phyloP scores from a whole-genome alignment of 78 protist genomes.

The Dictyostelium capitatum region DNA sequence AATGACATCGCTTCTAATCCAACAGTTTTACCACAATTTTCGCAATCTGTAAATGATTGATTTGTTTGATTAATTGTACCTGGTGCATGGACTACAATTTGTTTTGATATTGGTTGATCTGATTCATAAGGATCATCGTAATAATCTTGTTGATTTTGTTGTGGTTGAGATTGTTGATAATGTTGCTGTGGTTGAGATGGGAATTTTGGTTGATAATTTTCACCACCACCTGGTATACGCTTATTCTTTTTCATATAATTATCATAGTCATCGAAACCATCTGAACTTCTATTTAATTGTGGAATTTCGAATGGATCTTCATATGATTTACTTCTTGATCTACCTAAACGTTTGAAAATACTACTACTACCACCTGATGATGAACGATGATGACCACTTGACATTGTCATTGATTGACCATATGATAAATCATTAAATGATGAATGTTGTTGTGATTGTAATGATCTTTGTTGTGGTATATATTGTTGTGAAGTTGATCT shows the following conservation, averaged over 20 bases:
- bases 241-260: neutral
- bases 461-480: neutral
- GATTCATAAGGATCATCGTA: too few relatives aligned
- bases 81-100: neutral
- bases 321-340: conserved; percentile 18
- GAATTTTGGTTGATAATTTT: conserved; percentile 15
- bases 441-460: neutral
- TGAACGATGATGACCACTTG: neutral
- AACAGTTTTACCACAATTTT: conserved; percentile 41
- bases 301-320: conserved; percentile 24
- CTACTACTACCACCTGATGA: neutral
- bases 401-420: neutral
- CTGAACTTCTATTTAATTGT: neutral
- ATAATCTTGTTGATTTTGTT: neutral
- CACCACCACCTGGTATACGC: neutral
- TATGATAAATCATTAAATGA: neutral
- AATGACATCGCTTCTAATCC: neutral
- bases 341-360: neutral
- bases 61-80: neutral
- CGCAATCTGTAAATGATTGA: conserved; percentile 32
- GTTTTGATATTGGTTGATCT: neutral
- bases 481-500: neutral
- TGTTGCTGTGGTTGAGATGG: neutral
- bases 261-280: conserved; percentile 9
- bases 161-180: too few relatives aligned